Evolutionary conservation across 2,329 filamentous ascomycete species (phyloP).

Genomic region (Colletotrichum tamarilloi): DNA sequence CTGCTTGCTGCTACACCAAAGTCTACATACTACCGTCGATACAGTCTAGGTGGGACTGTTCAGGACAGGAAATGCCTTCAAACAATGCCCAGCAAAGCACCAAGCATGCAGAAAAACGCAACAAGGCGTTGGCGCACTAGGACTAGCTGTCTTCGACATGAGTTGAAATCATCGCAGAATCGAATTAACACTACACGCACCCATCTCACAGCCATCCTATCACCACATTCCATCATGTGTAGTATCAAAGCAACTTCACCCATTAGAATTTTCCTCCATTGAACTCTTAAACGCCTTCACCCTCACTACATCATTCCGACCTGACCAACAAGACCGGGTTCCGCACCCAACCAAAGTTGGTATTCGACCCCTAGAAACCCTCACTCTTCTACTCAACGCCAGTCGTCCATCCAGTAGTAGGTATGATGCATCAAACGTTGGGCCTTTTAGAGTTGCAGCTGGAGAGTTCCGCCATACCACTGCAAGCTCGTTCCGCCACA

Average conservation of each 20-base stretch:
- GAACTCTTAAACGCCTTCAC: neutral
- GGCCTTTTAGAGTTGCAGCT: neutral
- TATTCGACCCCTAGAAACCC: neutral
- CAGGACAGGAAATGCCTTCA: constrained; percentile 27
- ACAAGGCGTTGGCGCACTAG: neutral
- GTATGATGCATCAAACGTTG: neutral
- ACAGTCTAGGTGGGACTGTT: neutral
- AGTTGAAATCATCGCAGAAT: neutral
- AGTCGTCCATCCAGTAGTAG: neutral
- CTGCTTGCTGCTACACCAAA: too few relatives aligned
- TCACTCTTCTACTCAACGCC: neutral
- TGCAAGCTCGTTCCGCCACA: neutral
- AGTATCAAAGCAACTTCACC: neutral
- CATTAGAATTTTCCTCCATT: neutral
- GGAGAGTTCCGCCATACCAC: neutral
- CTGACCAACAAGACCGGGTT: neutral
- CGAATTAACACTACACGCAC: neutral
- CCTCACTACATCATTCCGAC: neutral
- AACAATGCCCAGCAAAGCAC: neutral
- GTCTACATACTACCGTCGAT: neutral
- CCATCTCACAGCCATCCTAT: neutral
- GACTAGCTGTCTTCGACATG: constrained; percentile 2
- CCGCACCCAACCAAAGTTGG: neutral
- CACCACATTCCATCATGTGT: constrained; percentile 2
- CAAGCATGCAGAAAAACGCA: neutral